Evolutionary conservation across 768 basidiomycete genomes (phyloP).

Genomic region (Hortiboletus campestris): DNA sequence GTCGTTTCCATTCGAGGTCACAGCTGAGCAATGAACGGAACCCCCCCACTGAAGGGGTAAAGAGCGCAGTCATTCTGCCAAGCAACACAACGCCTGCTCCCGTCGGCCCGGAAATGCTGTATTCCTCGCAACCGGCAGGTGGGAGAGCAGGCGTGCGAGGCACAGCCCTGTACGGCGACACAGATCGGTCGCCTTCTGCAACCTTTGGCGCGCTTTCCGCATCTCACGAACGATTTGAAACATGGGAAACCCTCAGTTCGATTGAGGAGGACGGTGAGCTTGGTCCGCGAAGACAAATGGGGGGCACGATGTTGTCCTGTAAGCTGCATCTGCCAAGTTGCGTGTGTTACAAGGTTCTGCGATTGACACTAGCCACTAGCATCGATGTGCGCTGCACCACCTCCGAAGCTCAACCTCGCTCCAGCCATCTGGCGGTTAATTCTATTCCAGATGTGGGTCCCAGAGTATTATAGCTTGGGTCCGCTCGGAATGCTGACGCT

Average conservation of each 20-base stretch:
- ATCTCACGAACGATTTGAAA: background rate
- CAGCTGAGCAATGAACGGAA: background rate
- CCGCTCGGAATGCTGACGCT: background rate
- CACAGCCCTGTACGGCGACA: background rate
- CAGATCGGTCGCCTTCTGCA: background rate
- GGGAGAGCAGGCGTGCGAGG: background rate
- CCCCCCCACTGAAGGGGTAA: constrained; percentile 4
- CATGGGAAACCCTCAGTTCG: constrained; percentile 6
- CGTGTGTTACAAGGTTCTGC: background rate
- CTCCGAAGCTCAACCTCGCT: constrained; percentile 26
- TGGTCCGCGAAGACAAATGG: background rate
- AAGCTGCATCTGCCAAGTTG: background rate
- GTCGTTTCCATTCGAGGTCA: background rate
- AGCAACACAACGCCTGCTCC: constrained; percentile 21
- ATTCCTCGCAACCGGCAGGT: background rate
- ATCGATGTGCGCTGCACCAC: background rate
- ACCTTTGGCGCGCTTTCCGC: background rate
- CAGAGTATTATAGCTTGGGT: background rate
- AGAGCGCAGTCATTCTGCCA: constrained; percentile 17
- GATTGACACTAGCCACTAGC: constrained; percentile 6
- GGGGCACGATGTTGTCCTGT: constrained; percentile 7
- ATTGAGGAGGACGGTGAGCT: background rate
- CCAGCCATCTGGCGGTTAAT: constrained; percentile 52
- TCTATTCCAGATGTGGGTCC: constrained; percentile 49
- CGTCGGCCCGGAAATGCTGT: background rate